Evolutionary conservation across 805 yeast genomes (phyloP).

Genomic region (Ascoidea rubescens): DNA sequence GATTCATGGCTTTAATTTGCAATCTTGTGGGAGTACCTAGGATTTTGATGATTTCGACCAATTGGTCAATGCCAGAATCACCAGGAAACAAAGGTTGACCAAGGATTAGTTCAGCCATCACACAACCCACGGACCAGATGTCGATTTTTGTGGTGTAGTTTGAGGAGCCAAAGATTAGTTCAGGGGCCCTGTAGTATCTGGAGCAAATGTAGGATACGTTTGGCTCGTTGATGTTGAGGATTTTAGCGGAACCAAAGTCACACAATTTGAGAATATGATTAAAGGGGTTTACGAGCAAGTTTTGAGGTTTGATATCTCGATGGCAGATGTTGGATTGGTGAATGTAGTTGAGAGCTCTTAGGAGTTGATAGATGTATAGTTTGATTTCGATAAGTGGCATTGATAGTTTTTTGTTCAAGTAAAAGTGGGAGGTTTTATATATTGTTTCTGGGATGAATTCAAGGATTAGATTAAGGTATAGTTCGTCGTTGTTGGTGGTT

Average conservation of each 20-base stretch:
- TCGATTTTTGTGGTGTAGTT: slow-evolving; percentile 94
- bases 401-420: slow-evolving; percentile 51
- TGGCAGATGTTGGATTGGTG: slow-evolving; percentile 72
- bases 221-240: slow-evolving; percentile 78
- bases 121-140: slow-evolving; percentile 97
- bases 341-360: slow-evolving; percentile 68
- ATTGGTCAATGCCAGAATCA: slow-evolving; percentile 92
- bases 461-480: slow-evolving; percentile 77
- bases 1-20: slow-evolving; percentile 89
- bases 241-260: slow-evolving; percentile 94
- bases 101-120: slow-evolving; percentile 88
- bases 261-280: slow-evolving; percentile 81
- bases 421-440: slow-evolving; percentile 81
- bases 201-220: slow-evolving; percentile 95
- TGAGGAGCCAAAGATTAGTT: slow-evolving; percentile 91
- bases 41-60: slow-evolving; percentile 91
- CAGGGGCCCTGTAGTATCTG: slow-evolving; percentile 94
- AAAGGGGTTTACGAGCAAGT: slow-evolving; percentile 73
- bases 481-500: slow-evolving; percentile 53
- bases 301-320: slow-evolving; percentile 86
- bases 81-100: slow-evolving; percentile 98
- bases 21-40: slow-evolving; percentile 91
- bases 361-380: slow-evolving; percentile 64
- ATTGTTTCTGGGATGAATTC: slow-evolving; percentile 95
- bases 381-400: slow-evolving; percentile 90